Conservation (phyloP, 2,329 filamentous ascomycete species). For the Epichloe amarillans region DNA sequence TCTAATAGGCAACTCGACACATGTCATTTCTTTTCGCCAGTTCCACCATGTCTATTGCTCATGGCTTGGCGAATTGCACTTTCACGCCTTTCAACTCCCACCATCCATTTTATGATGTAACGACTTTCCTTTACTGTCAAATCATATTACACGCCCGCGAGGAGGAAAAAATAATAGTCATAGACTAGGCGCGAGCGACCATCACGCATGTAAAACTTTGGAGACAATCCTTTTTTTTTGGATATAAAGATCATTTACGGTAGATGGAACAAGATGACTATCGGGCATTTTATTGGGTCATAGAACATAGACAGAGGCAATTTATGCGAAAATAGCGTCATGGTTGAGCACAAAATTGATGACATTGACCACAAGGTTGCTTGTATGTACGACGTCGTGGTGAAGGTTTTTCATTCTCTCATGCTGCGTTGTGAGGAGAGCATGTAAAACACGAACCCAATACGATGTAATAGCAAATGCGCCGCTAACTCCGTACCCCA, state of each 20-base stretch:
- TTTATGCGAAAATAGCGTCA: not conserved
- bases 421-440: too few relatives aligned
- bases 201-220: not conserved
- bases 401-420: too few relatives aligned
- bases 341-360: not conserved
- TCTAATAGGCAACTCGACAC: not conserved
- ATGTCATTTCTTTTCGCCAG: not conserved
- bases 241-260: not conserved
- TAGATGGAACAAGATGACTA: not conserved
- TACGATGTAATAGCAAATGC: not conserved
- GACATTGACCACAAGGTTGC: not conserved
- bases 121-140: conserved; percentile 1
- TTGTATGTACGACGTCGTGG: too few relatives aligned
- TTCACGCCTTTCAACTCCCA: not conserved
- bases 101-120: not conserved
- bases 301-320: not conserved
- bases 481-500: not conserved
- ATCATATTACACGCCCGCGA: conserved; percentile 25
- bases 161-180: not conserved
- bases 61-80: conserved; percentile 1
- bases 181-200: not conserved
- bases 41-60: not conserved
- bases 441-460: not conserved
- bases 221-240: not conserved
- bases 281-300: not conserved